Percentiles rank a stretch among this genome's conserved stretches.
These are phyloP conservation scores for Apiotrichum mycotoxinovorans DNA, from an alignment of 1,284 basidiomycete genomes.

Conservation along the genomic window DNA sequence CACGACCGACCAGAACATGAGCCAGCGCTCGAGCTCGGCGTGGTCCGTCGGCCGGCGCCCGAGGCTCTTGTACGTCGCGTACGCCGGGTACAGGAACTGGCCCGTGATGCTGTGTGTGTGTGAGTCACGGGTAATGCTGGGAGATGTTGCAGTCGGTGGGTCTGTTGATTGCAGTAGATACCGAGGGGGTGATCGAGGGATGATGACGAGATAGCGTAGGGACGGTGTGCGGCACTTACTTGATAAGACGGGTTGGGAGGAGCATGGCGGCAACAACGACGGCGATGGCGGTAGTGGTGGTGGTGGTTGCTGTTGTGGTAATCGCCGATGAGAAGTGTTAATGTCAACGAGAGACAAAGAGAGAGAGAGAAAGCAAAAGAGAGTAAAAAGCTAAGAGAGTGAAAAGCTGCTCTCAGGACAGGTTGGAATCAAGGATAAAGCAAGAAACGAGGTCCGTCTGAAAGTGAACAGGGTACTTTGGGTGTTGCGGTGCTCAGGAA, in stretches of 20 bases:
- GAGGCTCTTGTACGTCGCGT: conserved; percentile 54
- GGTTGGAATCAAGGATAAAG: too few species aligned
- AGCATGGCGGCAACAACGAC: conserved; percentile 7
- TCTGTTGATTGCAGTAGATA: too few species aligned
- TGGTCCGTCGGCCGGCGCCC: conserved; percentile 59
- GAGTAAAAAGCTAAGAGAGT: too few species aligned
- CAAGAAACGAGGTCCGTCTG: too few species aligned
- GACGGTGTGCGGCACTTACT: conserved; percentile 2
- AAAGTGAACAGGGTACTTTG: too few species aligned
- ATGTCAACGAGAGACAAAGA: neutral
- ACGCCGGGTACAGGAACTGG: conserved; percentile 51
- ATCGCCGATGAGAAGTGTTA: neutral
- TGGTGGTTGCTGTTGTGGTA: neutral
- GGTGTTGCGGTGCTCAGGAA: too few species aligned
- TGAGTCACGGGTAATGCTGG: conserved; percentile 1
- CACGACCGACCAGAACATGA: conserved; percentile 58
- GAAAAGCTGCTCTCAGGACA: too few species aligned
- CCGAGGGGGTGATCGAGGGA: too few species aligned
- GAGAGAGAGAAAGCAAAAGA: neutral
- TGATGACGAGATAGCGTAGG: neutral
- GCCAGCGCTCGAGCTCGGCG: conserved; percentile 51
- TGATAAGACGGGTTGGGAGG: conserved; percentile 13
- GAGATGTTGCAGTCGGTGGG: neutral
- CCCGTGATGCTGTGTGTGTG: conserved; percentile 34
- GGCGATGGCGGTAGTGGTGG: too few species aligned